Conservation (phyloP, 208 protist genomes). For the Angomonas deanei region DNA sequence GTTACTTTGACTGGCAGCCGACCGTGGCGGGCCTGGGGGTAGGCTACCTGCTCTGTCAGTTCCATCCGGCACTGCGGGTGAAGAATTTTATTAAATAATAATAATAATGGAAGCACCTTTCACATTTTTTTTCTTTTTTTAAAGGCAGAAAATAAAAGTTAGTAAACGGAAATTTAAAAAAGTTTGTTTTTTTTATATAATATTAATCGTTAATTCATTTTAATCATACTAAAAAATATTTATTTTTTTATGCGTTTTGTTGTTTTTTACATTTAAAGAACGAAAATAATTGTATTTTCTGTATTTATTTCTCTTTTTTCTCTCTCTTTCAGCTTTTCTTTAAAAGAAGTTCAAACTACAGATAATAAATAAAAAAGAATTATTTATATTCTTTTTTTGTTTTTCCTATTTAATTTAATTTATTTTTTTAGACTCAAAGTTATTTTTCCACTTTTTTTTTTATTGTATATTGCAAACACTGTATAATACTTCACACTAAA, state of each 20-base stretch:
- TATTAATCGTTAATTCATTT: not conserved
- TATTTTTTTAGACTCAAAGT: not conserved
- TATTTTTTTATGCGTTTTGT: not conserved
- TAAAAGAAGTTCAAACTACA: not conserved
- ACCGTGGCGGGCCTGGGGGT: conserved; percentile 65
- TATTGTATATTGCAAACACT: not conserved
- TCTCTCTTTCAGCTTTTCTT: conserved; percentile 5
- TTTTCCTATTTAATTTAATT: not conserved
- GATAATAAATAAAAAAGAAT: not conserved
- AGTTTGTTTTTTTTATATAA: not conserved
- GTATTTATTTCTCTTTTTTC: conserved; percentile 11
- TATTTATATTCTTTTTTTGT: not conserved
- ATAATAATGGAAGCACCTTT: not conserved
- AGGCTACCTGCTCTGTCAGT: conserved; percentile 65
- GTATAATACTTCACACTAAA: not conserved
- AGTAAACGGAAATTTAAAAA: not conserved
- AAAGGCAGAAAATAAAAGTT: not conserved
- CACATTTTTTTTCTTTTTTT: not conserved
- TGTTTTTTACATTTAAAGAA: not conserved
- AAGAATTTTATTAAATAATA: conserved; percentile 14
- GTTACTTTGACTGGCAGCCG: conserved; percentile 90
- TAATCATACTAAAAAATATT: not conserved
- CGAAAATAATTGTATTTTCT: conserved; percentile 1
- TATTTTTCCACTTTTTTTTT: not conserved
- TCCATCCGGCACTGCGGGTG: conserved; percentile 45